These are phyloP conservation scores for Barnettozyma siamensis DNA, from an alignment of 805 yeast genomes.

Conservation along the genomic window DNA sequence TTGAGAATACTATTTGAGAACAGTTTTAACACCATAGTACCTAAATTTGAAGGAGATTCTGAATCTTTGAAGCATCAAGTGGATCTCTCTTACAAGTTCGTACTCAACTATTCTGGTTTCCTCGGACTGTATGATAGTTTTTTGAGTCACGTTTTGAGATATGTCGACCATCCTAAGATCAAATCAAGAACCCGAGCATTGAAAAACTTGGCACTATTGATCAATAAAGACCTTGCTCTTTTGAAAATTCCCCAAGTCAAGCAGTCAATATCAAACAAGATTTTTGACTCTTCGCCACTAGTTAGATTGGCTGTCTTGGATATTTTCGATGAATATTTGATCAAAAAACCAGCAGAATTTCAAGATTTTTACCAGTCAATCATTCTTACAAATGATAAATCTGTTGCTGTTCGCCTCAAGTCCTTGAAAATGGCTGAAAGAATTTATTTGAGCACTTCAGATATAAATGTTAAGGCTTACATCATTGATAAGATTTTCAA, in stretches of 20 bases:
- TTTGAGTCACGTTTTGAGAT: constrained; percentile 41
- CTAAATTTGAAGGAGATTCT: not conserved
- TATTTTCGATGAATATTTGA: constrained; percentile 45
- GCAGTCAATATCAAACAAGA: constrained; percentile 42
- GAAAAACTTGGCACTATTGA: constrained; percentile 51
- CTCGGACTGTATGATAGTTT: constrained; percentile 44
- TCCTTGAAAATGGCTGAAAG: constrained; percentile 46
- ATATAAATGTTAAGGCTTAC: constrained; percentile 29
- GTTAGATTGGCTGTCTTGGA: constrained; percentile 77
- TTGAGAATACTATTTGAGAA: not conserved
- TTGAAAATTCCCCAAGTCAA: constrained; percentile 46
- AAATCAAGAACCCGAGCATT: constrained; percentile 60
- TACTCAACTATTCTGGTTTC: constrained; percentile 13
- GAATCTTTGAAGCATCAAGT: not conserved
- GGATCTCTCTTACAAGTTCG: not conserved
- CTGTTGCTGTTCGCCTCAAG: constrained; percentile 59
- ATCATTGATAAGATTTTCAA: constrained; percentile 48
- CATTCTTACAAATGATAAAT: constrained; percentile 44
- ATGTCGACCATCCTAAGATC: constrained; percentile 43
- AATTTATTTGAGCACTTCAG: constrained; percentile 37
- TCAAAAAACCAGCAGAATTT: constrained; percentile 37
- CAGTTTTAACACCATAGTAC: constrained; percentile 1
- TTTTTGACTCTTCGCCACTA: constrained; percentile 59
- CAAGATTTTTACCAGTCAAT: constrained; percentile 40
- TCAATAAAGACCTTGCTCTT: constrained; percentile 47